Base-by-base conservation (phyloP, 305 asterid species). In the Caryopteris hybrid region DNA sequence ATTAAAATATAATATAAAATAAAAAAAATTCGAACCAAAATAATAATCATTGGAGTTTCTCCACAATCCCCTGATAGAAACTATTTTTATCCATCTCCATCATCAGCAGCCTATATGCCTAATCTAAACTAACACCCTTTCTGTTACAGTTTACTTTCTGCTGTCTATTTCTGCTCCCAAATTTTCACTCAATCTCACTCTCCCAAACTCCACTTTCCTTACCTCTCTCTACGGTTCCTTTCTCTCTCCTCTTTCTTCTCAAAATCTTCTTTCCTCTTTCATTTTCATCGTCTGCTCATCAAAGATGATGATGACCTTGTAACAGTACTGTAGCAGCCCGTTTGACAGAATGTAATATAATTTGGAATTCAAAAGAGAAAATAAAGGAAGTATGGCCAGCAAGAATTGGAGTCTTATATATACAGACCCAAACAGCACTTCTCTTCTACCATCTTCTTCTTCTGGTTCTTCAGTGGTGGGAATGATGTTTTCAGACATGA, bases 401-500 rank as follows among this genome's bases (percentile, higher is more conserved):
- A 48, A 74, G 45, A 50, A 64, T 14, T 25, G 3, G 4, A 22
- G 45, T 29, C 21, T 21, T 69, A 56, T 56, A 56, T 34, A 61
- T 53, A 0, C 29, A 4, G 12, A 8, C 2, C 17, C 60, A 21
- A 66, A 29, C 61, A 65, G 14, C 61, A 17, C 74, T 47, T 4
- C 66, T 5, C 20, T 60, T 14, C 21, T 2, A 5, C 25, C 68
- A 70, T 46, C 77, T 27, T 31, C 74, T 7, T 46, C 77, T 27
- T 31, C 74, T 7, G 22, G 77, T 1, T 55, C 71, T n/a, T 55
- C 82, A 43, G 72, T 86, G 89, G 81, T 70, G 74, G 86, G 83
- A 10, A 74, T 74, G 79, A 56, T 70, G 47, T 79, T 79, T 72
- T 70, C 80, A 33, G 80, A 79, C 54, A 62, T 83, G 70, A 71